Evolutionary conservation across 208 protist genomes (phyloP), one percentile per base, ranked within the genome.

Genomic region (Crithidia acanthocephali): DNA sequence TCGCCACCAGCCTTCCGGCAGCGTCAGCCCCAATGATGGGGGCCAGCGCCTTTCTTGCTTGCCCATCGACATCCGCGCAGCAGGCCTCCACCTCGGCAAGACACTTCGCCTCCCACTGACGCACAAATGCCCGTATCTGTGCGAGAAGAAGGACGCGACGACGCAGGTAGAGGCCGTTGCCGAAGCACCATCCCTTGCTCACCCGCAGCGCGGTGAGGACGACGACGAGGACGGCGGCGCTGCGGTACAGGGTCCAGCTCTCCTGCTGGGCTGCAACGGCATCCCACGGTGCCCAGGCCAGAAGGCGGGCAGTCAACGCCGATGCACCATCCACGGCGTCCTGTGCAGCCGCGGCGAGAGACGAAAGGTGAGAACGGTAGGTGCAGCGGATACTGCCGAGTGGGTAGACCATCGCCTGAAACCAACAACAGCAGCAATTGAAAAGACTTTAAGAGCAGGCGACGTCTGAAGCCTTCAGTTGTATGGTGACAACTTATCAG

Each of bases 61-160:
- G 20, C 5, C 62, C 52, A 27, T 68, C 51, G 0, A 79, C 53
- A 45, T 70, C 73, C 0, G 50, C 68, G 52, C 51, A 68, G 32
- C 68, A 74, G 37, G 23, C 25, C 51, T 63, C 53, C n/a, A 83
- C 79, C 50, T 90, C 85, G 2, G 59, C 60, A 56, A 83, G 42
- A 35, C 79, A 82, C 18, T 27, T 42, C 11, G 67, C 63, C 62
- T 90, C 85, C 85, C 81, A 87, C 33, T 72, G 67, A 2, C 59
- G 48, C 16, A 90, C 76, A 45, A 74, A 64, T 20, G 70, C 30
- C 9, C 53, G 61, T 33, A 85, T 79, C 15, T 58, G 50, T 15
- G 40, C 37, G 15, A 90, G 57, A 11, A 87, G 45, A 5, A 86
- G 58, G 0, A 78, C 63, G 42, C 85, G 76, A 8, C 67, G 69